Percentiles rank a stretch among this genome's conserved stretches.
phyloP scores from a whole-genome alignment of 176 grass and related monocot species.

The Aechmea fasciata region DNA sequence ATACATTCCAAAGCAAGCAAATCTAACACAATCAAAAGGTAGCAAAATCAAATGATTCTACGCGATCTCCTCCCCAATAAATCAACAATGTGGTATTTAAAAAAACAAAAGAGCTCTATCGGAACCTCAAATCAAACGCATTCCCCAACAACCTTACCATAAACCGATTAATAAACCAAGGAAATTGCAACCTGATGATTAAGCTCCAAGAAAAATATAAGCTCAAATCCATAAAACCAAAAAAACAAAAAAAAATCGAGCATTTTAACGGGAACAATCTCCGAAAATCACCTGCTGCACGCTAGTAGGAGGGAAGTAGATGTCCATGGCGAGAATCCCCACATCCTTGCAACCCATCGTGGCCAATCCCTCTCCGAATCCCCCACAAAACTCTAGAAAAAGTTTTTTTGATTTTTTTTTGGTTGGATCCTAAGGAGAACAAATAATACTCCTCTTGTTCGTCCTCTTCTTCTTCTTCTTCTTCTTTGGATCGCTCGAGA shows the following conservation, averaged over 20 bases:
- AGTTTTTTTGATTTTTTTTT: background rate
- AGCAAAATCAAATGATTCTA: too few species aligned
- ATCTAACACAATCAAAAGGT: too few species aligned
- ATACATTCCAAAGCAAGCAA: too few species aligned
- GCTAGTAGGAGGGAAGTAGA: constrained; percentile 84
- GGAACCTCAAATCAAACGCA: background rate
- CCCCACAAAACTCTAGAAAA: background rate
- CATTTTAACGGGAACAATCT: too few species aligned
- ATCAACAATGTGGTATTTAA: background rate
- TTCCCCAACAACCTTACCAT: background rate
- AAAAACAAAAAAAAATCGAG: background rate
- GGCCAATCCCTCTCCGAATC: constrained; percentile 2
- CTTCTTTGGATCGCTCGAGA: constrained; percentile 7
- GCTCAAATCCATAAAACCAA: background rate
- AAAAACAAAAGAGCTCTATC: background rate
- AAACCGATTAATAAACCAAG: background rate
- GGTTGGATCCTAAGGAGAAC: background rate
- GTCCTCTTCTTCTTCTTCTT: too few species aligned
- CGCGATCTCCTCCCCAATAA: background rate
- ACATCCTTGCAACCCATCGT: constrained; percentile 65
- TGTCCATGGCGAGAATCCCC: constrained; percentile 89
- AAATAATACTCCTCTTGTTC: background rate
- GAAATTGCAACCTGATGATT: background rate
- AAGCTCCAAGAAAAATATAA: background rate
- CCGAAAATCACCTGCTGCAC: constrained; percentile 45